phyloP scores from a whole-genome alignment of 139 green algal species.

The Zygnema cylindricum region DNA sequence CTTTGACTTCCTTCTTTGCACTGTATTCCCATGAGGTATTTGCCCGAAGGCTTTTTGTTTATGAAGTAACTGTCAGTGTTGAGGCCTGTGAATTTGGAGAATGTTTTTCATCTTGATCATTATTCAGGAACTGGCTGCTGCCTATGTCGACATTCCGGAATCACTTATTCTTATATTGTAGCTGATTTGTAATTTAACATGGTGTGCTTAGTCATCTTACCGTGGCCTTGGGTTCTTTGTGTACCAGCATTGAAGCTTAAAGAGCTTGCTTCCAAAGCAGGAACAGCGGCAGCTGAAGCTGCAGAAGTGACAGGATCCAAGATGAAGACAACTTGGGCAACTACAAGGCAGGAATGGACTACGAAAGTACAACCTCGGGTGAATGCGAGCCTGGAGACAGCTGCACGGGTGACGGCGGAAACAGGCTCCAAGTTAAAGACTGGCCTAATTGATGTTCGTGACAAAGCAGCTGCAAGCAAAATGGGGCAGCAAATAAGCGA shows the following conservation, averaged over 20 bases:
- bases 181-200: not conserved
- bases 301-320: conserved; percentile 20
- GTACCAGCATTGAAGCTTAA: conserved; percentile 17
- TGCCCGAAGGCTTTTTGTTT: no score
- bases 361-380: conserved; percentile 37
- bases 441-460: conserved; percentile 33
- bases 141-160: not conserved
- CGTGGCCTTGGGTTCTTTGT: not conserved
- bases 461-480: conserved; percentile 15
- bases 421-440: conserved; percentile 28
- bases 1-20: no score
- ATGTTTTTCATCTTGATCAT: not conserved
- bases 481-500: conserved; percentile 36
- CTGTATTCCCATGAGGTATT: no score
- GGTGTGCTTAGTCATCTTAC: not conserved
- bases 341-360: conserved; percentile 45
- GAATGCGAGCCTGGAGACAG: conserved; percentile 17
- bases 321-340: conserved; percentile 40
- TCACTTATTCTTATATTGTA: not conserved
- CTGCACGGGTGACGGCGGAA: conserved; percentile 15
- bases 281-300: conserved; percentile 7
- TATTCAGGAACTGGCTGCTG: not conserved
- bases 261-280: not conserved
- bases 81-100: not conserved
- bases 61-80: not conserved